A percentile compares a stretch with the other conserved stretches of the same genome.
Conservation (phyloP, 2,329 filamentous ascomycete genomes). For the Xylaria sp. region DNA sequence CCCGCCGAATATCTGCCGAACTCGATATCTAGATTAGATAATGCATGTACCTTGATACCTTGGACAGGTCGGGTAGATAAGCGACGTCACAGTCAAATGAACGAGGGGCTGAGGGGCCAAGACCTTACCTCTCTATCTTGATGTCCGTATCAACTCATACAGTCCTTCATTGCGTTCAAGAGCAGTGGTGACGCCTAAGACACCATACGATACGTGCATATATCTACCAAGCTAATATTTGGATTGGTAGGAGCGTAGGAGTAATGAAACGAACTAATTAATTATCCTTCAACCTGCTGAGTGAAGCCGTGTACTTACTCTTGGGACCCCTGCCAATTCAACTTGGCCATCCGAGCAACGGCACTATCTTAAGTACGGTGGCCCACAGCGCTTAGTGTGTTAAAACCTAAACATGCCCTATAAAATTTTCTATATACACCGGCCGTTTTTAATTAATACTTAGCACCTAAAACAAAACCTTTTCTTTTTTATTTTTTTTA, state of each 20-base stretch:
- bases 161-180: not conserved
- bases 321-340: too few species aligned
- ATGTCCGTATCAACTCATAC: too few species aligned
- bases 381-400: too few species aligned
- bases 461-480: too few species aligned
- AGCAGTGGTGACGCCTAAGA: not conserved
- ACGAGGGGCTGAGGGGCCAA: not conserved
- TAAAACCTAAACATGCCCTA: too few species aligned
- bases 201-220: not conserved
- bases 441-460: too few species aligned
- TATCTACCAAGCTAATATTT: not conserved
- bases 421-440: too few species aligned
- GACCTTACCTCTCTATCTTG: not conserved
- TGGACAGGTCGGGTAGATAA: too few species aligned
- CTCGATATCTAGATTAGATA: not conserved
- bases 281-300: not conserved
- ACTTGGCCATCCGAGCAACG: too few species aligned
- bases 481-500: too few species aligned
- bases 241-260: not conserved
- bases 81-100: not conserved
- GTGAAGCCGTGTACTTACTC: not conserved
- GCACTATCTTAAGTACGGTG: too few species aligned
- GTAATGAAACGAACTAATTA: not conserved
- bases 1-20: slow-evolving; percentile 22
- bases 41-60: too few species aligned